These are phyloP conservation scores for Ophiosphaerella korrae DNA, from an alignment of 2,329 filamentous ascomycete genomes.

Conservation along the genomic window DNA sequence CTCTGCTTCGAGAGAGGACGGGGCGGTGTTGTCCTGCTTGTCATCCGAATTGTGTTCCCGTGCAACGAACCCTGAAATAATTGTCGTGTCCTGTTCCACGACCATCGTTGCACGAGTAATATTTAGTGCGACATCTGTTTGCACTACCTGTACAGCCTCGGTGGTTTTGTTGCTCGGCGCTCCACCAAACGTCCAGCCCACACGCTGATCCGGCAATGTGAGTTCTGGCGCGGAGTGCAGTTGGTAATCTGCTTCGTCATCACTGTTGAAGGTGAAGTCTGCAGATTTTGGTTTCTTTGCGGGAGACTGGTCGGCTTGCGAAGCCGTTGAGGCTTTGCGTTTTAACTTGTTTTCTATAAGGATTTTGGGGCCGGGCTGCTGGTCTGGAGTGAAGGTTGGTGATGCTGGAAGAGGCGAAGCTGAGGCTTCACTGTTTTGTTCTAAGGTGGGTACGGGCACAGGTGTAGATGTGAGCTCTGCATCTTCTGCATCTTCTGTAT, in stretches of 20 bases:
- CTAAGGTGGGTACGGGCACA: too few relatives aligned
- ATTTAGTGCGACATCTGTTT: not conserved
- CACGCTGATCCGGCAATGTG: not conserved
- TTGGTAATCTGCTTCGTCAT: conserved; percentile 3
- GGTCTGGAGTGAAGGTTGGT: too few relatives aligned
- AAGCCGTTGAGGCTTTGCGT: not conserved
- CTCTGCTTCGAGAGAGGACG: too few relatives aligned
- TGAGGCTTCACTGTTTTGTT: too few relatives aligned
- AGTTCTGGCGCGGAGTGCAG: not conserved
- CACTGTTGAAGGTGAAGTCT: not conserved
- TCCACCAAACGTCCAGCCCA: not conserved
- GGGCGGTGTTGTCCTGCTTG: too few relatives aligned
- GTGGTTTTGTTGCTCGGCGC: not conserved
- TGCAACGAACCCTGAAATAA: too few relatives aligned
- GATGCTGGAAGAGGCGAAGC: too few relatives aligned
- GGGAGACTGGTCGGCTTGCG: not conserved
- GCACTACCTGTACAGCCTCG: not conserved
- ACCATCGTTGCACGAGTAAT: not conserved
- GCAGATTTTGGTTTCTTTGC: conserved; percentile 1
- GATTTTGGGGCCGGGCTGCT: not conserved
- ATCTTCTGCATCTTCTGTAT: too few relatives aligned
- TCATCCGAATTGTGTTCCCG: too few relatives aligned
- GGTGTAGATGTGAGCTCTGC: too few relatives aligned
- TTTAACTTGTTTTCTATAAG: not conserved
- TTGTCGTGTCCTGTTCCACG: too few relatives aligned